phyloP scores from a whole-genome alignment of 805 yeast genomes.

The Saturnispora serradocipensis region DNA sequence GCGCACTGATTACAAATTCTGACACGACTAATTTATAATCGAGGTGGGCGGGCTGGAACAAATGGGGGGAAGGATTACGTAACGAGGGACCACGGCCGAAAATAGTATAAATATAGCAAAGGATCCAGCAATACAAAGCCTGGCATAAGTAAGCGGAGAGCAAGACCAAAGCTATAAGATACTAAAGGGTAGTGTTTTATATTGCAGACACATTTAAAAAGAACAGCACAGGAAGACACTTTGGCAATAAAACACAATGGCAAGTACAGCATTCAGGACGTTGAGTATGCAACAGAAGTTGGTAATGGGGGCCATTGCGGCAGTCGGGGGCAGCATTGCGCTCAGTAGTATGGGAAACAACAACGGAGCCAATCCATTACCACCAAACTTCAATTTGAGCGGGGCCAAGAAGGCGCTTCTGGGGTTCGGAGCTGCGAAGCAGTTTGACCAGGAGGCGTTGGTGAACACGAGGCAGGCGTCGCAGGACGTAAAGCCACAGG shows the following conservation, averaged over 20 bases:
- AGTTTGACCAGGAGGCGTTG: constrained; percentile 23
- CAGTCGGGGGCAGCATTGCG: background rate
- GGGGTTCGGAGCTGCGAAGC: constrained; percentile 25
- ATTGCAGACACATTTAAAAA: too few relatives aligned
- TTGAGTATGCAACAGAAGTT: background rate
- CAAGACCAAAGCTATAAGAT: too few relatives aligned
- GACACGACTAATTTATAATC: background rate
- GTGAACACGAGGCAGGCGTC: constrained; percentile 27
- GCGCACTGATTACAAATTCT: background rate
- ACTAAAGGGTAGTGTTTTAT: too few relatives aligned
- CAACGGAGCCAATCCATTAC: background rate
- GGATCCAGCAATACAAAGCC: background rate
- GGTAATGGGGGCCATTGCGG: background rate
- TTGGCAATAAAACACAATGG: background rate
- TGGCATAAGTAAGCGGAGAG: background rate
- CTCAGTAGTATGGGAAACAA: background rate
- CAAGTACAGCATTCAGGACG: background rate
- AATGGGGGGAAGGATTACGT: background rate
- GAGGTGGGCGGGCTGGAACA: background rate
- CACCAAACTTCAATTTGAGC: background rate
- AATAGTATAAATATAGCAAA: background rate
- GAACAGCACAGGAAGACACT: too few relatives aligned
- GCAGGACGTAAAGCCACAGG: constrained; percentile 26
- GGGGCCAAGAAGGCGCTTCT: constrained; percentile 6
- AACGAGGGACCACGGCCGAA: background rate